Base-by-base conservation (phyloP, 306 rosid genomes). In the Glycine latifolia region DNA sequence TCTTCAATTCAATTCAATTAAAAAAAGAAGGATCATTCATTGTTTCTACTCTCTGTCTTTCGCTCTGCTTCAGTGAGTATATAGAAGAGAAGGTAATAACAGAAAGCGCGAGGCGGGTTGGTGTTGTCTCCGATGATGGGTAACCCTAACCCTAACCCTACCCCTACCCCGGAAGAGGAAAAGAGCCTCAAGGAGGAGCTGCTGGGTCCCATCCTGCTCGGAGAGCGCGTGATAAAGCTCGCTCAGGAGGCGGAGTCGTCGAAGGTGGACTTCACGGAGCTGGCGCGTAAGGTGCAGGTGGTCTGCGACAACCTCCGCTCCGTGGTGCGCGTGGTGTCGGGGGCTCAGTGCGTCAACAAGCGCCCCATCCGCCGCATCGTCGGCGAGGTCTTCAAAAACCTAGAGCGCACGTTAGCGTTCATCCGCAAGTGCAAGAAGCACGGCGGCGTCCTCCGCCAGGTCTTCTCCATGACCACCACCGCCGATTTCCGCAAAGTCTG, bases 181-280 rank as follows among this genome's bases (percentile, higher is more conserved):
- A 90, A 61, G 81, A 84, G 73, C 8, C 86, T 94, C 31, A 88
- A 88, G 1, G 89, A 92, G 0, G 95, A 90, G 73, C 91, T 95
- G 8, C 68, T 88, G 1, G 86, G 80, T 5, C 89, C 91, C 12
- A 91, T 92, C 78, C 53, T 95, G 0, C 86, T 92, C 1, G 93
- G 90, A 1, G 98, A 92, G 39, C 86, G 92, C 17, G 88, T 92
- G 44, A 74, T 89, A 65, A 95, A 90, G 62, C 73, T 90, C 2
- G 97, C 97, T 6, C 88, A 84, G 17, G 98, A 92, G 7, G 90
- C 92, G 2, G 91, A 91, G 75, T 90, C 95, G 1, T 89, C 86
- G 3, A 92, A 90, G 49, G 71, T 15, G 2, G 97, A 90, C 69
- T 58, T 77, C 76, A 6, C 26, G 2, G 95, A 89, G 8, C 84